Conservation (phyloP, 139 green algal species). For the Klebsormidium nitens region DNA sequence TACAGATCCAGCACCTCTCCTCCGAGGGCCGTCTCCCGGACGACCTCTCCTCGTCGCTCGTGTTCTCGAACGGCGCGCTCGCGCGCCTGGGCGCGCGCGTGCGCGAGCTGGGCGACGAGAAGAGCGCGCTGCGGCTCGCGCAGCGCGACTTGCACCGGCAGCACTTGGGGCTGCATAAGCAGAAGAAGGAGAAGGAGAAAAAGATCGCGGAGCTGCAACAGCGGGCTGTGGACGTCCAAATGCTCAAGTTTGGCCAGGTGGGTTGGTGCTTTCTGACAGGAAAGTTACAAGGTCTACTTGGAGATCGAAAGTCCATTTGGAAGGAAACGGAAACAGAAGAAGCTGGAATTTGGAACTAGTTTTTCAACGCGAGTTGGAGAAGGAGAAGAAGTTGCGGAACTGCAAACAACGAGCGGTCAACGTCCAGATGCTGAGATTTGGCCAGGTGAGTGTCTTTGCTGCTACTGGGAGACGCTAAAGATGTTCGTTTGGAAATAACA, state of each 20-base stretch:
- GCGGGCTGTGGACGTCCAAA: constrained; percentile 61
- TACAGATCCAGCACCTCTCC: constrained; percentile 56
- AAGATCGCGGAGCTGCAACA: constrained; percentile 61
- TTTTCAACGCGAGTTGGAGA: background rate
- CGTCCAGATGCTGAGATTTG: constrained; percentile 73
- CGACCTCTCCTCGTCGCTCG: constrained; percentile 53
- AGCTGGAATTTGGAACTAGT: too few relatives aligned
- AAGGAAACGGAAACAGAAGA: background rate
- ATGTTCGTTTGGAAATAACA: too few relatives aligned
- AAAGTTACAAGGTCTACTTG: background rate
- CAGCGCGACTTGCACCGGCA: constrained; percentile 58
- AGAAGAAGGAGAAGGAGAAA: constrained; percentile 49
- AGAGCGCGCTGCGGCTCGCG: constrained; percentile 46
- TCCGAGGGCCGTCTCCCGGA: constrained; percentile 53
- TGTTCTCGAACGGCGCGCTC: constrained; percentile 61
- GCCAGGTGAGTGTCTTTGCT: constrained; percentile 19
- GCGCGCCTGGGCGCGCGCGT: constrained; percentile 49
- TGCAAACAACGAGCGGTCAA: constrained; percentile 41
- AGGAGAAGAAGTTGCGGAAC: background rate
- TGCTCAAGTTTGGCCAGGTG: constrained; percentile 67
- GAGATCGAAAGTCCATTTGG: background rate
- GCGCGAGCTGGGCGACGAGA: constrained; percentile 60
- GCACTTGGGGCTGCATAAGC: constrained; percentile 54
- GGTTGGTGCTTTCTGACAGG: background rate
- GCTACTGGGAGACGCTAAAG: too few relatives aligned